Base-by-base conservation (phyloP, 1,284 basidiomycete genomes). In the Sanguinoderma infundibulare region DNA sequence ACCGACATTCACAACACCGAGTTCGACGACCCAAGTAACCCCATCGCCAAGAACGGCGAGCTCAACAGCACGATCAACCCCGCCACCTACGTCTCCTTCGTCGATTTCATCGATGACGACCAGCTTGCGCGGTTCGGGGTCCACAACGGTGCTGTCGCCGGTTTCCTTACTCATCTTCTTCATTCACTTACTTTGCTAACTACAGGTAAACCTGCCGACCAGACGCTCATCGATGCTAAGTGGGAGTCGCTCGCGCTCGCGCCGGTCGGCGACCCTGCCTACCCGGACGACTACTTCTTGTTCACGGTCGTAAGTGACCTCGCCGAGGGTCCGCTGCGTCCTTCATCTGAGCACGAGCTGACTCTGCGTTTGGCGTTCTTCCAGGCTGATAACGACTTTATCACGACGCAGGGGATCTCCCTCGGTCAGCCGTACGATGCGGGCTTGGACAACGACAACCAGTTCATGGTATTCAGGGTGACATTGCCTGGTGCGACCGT, bases 191-290 rank as follows among this genome's bases (percentile, higher is more conserved):
- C 20, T 34, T 55, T 42, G 28, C 28, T 30, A 14, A 20, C 10
- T 39, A 6, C 56, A 75, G 73, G 72, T 42, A 64, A 71, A 52
- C 73, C 74, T 28, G 77, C 81, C 64, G 83, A 88, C 67, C 64
- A 79, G 49, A 86, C 83, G 0, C 76, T 90, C 30, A 81, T 91
- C 57, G 83, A 83, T 60, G 81, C 82, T 3, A 91, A 91, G 73
- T 90, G 88, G 85, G 89, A 91, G 70, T 84, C 83, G 7, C 77
- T 88, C 53, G 84, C 87, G 14, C 74, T 91, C 10, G 86, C 83
- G 3, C 83, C 87, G 0, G 80, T 78, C 22, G 70, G 79, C 2
- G 86, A 89, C 64, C 67, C 76, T 4, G 70, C 67, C 0, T 79
- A 77, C 67, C 84, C 86, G 0, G 75, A 90, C 69, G 88, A 90